Conservation (phyloP, 805 yeast species). For the Pichia membranifaciens region DNA sequence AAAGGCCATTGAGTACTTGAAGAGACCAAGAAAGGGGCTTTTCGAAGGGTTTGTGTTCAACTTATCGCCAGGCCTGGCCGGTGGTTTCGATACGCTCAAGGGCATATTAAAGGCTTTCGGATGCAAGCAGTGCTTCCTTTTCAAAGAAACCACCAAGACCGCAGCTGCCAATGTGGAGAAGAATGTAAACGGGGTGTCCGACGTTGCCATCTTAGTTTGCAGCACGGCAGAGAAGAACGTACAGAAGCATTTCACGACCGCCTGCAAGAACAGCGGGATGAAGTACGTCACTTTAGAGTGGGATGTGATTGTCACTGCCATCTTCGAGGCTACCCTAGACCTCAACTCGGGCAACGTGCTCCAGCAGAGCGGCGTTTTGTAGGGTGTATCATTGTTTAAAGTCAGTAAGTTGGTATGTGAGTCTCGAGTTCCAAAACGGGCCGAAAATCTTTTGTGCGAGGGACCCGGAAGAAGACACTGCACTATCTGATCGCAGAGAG, state of each 20-base stretch:
- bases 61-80: slow-evolving; percentile 52
- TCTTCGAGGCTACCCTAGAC: slow-evolving; percentile 30
- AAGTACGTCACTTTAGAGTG: slow-evolving; percentile 44
- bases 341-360: background rate
- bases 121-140: slow-evolving; percentile 13
- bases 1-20: slow-evolving; percentile 16
- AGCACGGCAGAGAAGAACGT: slow-evolving; percentile 28
- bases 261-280: slow-evolving; percentile 15
- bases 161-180: background rate
- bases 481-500: too few species aligned
- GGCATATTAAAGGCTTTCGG: slow-evolving; percentile 62
- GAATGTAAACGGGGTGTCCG: background rate
- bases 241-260: slow-evolving; percentile 24
- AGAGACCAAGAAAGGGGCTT: slow-evolving; percentile 27
- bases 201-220: slow-evolving; percentile 12
- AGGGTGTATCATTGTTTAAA: background rate
- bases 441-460: too few species aligned
- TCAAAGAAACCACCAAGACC: slow-evolving; percentile 19
- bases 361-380: slow-evolving; percentile 3
- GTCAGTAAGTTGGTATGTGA: too few species aligned
- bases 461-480: too few species aligned
- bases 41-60: slow-evolving; percentile 48
- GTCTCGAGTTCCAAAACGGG: too few species aligned
- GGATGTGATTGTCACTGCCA: slow-evolving; percentile 58
- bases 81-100: slow-evolving; percentile 51